Evolutionary conservation across 2,329 filamentous ascomycete genomes (phyloP).

Genomic region (Aspergillus japonicus): DNA sequence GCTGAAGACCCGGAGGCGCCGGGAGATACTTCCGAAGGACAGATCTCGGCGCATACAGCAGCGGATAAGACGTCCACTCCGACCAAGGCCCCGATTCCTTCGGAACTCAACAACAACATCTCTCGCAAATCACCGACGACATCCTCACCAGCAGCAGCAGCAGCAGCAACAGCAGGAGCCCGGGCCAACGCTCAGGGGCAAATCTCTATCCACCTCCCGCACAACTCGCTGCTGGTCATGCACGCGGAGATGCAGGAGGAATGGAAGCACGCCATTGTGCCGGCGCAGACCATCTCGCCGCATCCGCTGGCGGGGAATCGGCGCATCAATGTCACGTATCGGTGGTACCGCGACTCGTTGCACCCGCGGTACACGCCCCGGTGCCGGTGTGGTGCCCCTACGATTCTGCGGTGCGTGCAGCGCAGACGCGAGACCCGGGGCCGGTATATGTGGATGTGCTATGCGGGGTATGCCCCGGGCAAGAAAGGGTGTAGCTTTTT

Average conservation of each 20-base stretch:
- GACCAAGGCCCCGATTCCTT: background rate
- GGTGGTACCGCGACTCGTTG: slow-evolving; percentile 74
- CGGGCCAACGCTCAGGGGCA: slow-evolving; percentile 70
- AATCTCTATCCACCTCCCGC: slow-evolving; percentile 88
- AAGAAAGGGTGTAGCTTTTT: slow-evolving; percentile 70
- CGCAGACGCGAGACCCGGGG: slow-evolving; percentile 73
- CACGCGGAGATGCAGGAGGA: slow-evolving; percentile 97
- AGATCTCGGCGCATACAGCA: slow-evolving; percentile 18
- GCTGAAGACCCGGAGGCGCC: slow-evolving; percentile 13
- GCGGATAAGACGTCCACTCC: slow-evolving; percentile 10
- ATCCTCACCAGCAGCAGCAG: background rate
- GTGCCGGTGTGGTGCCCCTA: slow-evolving; percentile 71
- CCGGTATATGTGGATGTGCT: slow-evolving; percentile 91
- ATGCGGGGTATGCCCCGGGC: slow-evolving; percentile 55
- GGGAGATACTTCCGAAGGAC: slow-evolving; percentile 32
- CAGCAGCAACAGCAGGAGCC: slow-evolving; percentile 12
- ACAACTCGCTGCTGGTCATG: slow-evolving; percentile 93
- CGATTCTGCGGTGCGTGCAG: slow-evolving; percentile 73
- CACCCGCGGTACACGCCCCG: slow-evolving; percentile 75
- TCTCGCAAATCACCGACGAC: background rate
- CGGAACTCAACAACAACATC: background rate
- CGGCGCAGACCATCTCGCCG: slow-evolving; percentile 73
- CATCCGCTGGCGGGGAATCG: slow-evolving; percentile 78
- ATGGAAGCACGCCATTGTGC: slow-evolving; percentile 87
- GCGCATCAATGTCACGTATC: slow-evolving; percentile 91